These are phyloP conservation scores for Misopates orontium DNA, from an alignment of 257 asterid species.

Conservation along the genomic window DNA sequence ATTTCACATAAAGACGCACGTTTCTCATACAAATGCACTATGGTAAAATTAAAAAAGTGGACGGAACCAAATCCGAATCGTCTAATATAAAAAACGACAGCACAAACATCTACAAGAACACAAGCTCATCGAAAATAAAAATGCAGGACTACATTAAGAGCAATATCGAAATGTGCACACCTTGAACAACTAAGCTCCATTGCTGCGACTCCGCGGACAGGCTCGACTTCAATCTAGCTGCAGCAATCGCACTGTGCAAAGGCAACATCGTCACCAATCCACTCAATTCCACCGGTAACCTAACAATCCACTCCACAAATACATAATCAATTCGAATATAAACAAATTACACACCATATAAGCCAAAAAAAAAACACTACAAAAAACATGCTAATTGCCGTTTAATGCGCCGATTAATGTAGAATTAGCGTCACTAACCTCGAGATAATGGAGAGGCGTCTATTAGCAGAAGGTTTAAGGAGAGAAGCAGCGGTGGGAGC, in stretches of 20 bases:
- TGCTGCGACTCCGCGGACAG: slow-evolving; percentile 50
- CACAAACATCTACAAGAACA: not conserved
- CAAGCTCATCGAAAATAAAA: not conserved
- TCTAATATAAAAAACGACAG: not conserved
- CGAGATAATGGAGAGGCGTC: slow-evolving; percentile 41
- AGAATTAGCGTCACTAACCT: slow-evolving; percentile 32
- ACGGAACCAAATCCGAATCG: not conserved
- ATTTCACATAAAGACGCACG: not conserved
- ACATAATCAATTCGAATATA: not conserved
- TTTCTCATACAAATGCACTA: not conserved
- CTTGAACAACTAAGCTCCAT: slow-evolving; percentile 71
- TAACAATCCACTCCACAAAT: slow-evolving; percentile 24
- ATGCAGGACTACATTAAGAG: slow-evolving; percentile 5
- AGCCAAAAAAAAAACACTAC: no score
- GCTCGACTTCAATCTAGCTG: slow-evolving; percentile 56
- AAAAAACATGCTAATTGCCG: not conserved
- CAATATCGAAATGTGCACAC: slow-evolving; percentile 31
- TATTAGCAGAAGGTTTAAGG: slow-evolving; percentile 35
- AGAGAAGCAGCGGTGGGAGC: slow-evolving; percentile 25
- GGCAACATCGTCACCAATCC: slow-evolving; percentile 58
- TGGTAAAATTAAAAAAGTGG: not conserved
- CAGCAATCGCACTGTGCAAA: slow-evolving; percentile 63
- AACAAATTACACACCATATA: not conserved
- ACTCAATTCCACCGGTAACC: slow-evolving; percentile 65
- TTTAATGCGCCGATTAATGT: not conserved